Evolutionary conservation across 441 rosid genomes (phyloP), one percentile per base, ranked within the genome.

Genomic region (Euphorbia corollata): DNA sequence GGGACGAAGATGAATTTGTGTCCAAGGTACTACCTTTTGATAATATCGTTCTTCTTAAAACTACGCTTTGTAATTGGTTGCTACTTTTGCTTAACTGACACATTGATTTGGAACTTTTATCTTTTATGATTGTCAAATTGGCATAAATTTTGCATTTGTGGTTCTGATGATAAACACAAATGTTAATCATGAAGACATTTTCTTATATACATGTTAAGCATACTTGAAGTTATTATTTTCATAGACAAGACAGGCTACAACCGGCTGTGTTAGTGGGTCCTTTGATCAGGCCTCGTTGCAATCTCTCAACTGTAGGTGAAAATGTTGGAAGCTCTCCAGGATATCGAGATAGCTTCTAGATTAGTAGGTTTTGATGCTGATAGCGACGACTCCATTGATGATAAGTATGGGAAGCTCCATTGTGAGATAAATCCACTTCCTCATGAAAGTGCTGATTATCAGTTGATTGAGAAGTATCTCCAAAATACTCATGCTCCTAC

Each of bases 311-410:
- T 58, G 41, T 81, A 90, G 98, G 97, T 95, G 79, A 91, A 95
- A 90, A 91, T 95, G 96, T 82, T 95, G 43, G 99, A 95, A 82
- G 98, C 98, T 59, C 93, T 95, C 68, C 96, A 91, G 79, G 97
- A 95, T 71, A 95, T 91, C 67, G 98, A 95, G 80, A 87, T 95
- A 74, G 99, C 99, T 69, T 91, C 99, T 61, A 90, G 90, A 88
- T 80, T 95, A 77, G 97, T 95, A 64, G 99, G 97, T 60, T 95
- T 95, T 77, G 99, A 86, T 80, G 82, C 64, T 61, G 91, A 89
- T 73, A 85, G 50, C 74, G 83, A 88, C 34, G 96, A 87, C 53
- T 85, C 97, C 60, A 76, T 91, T 24, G 96, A 91, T 80, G 98
- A 88, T 23, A 95, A 88, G 74, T 90, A 90, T 70, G 76, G 79